Percentiles rank a stretch among this genome's conserved stretches.
Conservation (phyloP, 345 rosid species). For the Arabis hirsuta region DNA sequence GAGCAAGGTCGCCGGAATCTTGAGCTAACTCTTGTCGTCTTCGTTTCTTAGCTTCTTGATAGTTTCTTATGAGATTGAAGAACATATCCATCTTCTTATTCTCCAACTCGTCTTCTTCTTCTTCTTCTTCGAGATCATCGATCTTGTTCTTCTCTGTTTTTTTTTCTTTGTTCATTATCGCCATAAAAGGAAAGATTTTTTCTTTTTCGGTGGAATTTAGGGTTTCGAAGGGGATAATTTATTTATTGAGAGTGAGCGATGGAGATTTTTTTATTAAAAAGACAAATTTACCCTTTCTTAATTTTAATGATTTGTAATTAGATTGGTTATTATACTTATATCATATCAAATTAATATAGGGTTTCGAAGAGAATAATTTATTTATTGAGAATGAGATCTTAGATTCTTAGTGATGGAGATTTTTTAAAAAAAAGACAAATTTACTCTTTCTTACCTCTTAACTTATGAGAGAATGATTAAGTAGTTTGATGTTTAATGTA, state of each 20-base stretch:
- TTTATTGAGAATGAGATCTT: no score
- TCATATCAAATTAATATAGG: no score
- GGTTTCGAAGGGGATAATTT: background rate
- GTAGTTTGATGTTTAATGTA: no score
- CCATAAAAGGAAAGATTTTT: background rate
- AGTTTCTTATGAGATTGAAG: constrained; percentile 40
- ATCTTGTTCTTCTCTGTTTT: constrained; percentile 21
- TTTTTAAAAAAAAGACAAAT: no score
- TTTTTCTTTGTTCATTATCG: constrained; percentile 28
- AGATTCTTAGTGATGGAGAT: no score
- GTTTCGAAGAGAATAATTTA: no score
- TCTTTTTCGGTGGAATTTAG: background rate
- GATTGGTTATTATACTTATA: no score
- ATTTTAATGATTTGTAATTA: no score
- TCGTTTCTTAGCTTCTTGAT: constrained; percentile 37
- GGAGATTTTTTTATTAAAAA: background rate
- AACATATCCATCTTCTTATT: constrained; percentile 44
- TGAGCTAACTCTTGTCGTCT: constrained; percentile 35
- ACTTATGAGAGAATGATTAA: no score
- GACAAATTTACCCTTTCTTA: constrained; percentile 13
- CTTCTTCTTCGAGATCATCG: constrained; percentile 19
- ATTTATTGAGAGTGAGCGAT: background rate
- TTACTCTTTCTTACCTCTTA: background rate
- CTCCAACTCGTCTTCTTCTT: constrained; percentile 19
- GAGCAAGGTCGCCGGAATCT: constrained; percentile 38